Evolutionary conservation across 2,329 filamentous ascomycete genomes (phyloP).

Genomic region (Plenodomus tracheiphilus): DNA sequence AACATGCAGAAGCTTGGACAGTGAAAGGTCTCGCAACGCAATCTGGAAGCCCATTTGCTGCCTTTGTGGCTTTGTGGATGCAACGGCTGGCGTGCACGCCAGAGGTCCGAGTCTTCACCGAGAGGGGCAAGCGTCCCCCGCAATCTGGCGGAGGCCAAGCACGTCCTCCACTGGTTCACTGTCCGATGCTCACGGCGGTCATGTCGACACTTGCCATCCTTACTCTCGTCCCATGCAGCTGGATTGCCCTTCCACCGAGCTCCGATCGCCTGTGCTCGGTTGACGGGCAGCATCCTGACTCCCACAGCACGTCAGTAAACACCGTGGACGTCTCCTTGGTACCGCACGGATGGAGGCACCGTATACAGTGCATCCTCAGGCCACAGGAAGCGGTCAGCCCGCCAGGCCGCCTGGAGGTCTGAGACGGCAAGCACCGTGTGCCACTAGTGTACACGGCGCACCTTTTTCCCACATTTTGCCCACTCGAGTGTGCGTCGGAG

Average conservation of each 20-base stretch:
- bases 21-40: not conserved
- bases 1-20: not conserved
- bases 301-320: not conserved
- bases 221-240: not conserved
- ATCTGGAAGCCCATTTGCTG: not conserved
- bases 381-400: conserved; percentile 14
- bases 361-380: not conserved
- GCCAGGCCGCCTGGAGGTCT: not conserved
- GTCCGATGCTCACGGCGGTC: conserved; percentile 2
- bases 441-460: conserved; percentile 16
- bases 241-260: conserved; percentile 17
- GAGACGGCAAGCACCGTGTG: conserved; percentile 13
- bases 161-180: conserved; percentile 16
- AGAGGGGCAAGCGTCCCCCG: conserved; percentile 18
- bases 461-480: no score
- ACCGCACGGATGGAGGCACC: conserved; percentile 2
- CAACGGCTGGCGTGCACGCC: not conserved
- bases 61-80: not conserved
- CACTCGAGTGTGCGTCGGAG: conserved; percentile 18
- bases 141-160: conserved; percentile 9
- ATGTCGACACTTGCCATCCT: conserved; percentile 5
- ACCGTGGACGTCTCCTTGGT: not conserved
- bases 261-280: conserved; percentile 10
- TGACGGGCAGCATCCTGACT: conserved; percentile 1
- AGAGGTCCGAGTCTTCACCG: conserved; percentile 21